These are phyloP conservation scores for Cymbopogon flexuosus DNA, from an alignment of 202 grass and related monocot species.

Conservation along the genomic window DNA sequence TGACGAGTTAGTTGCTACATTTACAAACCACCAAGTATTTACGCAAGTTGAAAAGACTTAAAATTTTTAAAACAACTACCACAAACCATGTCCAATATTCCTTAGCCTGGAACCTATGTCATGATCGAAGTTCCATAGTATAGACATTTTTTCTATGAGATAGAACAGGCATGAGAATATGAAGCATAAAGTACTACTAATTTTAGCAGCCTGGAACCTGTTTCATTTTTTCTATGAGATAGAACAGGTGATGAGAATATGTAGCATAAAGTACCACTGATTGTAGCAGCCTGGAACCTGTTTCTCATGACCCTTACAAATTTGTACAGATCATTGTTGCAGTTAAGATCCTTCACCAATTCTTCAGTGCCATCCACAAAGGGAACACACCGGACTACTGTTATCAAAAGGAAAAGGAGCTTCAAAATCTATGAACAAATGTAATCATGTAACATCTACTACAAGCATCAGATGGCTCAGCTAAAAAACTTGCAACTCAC, in stretches of 20 bases:
- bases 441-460: background rate
- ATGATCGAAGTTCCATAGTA: background rate
- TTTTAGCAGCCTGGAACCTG: conserved; percentile 53
- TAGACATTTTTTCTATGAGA: background rate
- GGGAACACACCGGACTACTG: conserved; percentile 67
- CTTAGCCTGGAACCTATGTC: background rate
- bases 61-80: background rate
- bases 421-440: conserved; percentile 25
- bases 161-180: background rate
- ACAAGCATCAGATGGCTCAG: background rate
- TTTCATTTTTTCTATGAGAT: conserved; percentile 18
- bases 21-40: background rate
- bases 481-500: conserved; percentile 44
- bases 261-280: conserved; percentile 40
- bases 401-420: conserved; percentile 22
- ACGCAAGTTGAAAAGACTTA: background rate
- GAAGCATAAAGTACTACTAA: conserved; percentile 39
- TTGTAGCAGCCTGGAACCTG: conserved; percentile 54
- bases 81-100: background rate
- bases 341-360: conserved; percentile 67
- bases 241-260: background rate
- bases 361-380: conserved; percentile 52
- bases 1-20: background rate
- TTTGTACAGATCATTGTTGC: conserved; percentile 65
- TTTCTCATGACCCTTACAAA: conserved; percentile 82